Conservation (phyloP, 441 rosid genomes). For the Adansonia rubrostipa region DNA sequence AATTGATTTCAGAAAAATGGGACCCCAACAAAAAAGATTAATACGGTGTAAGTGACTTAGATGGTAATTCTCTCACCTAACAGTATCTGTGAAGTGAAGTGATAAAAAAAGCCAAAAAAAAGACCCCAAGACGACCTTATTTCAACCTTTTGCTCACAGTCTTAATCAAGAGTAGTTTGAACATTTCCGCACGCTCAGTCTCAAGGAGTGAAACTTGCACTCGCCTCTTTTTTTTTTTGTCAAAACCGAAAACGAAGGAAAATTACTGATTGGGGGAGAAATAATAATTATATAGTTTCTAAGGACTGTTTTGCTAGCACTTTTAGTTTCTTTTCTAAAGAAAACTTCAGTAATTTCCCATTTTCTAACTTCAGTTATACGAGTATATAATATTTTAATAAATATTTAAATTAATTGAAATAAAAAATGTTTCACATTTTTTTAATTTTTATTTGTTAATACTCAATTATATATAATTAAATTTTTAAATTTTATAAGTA, state of each 20-base stretch:
- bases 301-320: no score
- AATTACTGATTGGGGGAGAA: no score
- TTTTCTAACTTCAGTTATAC: no score
- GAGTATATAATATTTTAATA: background rate
- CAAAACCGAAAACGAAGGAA: background rate
- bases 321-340: no score
- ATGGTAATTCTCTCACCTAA: constrained; percentile 27
- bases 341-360: no score
- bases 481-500: no score
- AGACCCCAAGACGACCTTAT: constrained; percentile 25
- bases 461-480: no score
- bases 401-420: no score
- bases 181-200: background rate
- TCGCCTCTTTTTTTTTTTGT: background rate
- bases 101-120: background rate
- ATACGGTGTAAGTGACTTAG: background rate
- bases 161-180: background rate
- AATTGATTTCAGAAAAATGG: background rate
- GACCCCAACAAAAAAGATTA: background rate
- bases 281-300: no score
- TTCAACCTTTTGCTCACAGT: constrained; percentile 5
- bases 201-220: background rate
- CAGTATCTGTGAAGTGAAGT: constrained; percentile 19
- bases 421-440: no score
- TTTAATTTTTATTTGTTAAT: no score